Evolutionary conservation across 2,329 filamentous ascomycete genomes (phyloP).

Genomic region (Fusarium tanahbumbuense): DNA sequence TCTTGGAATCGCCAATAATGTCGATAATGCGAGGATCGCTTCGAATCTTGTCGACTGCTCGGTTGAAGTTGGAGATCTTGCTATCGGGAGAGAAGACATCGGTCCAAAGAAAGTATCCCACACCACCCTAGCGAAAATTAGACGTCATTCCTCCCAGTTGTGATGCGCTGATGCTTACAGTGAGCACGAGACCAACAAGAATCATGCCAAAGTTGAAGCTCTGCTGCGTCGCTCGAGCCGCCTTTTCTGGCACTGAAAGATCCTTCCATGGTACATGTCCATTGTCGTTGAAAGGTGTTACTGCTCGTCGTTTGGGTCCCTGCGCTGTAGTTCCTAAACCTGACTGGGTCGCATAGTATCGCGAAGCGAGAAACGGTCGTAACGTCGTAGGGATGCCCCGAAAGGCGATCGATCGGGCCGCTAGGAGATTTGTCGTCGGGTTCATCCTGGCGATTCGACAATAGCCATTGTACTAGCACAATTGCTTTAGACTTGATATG

Average conservation of each 20-base stretch:
- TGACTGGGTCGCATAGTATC: conserved; percentile 71
- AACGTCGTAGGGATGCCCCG: conserved; percentile 47
- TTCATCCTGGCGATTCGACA: conserved; percentile 59
- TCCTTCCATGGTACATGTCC: conserved; percentile 84
- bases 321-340: conserved; percentile 54
- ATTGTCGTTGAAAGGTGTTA: conserved; percentile 89
- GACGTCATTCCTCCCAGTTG: neutral
- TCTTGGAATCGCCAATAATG: conserved; percentile 77
- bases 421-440: conserved; percentile 53
- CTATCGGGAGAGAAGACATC: conserved; percentile 88
- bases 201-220: conserved; percentile 88
- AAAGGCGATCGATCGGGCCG: conserved; percentile 50
- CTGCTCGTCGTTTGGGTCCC: conserved; percentile 69
- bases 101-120: conserved; percentile 80
- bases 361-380: conserved; percentile 55
- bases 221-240: conserved; percentile 87
- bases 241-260: conserved; percentile 81
- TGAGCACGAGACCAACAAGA: conserved; percentile 77
- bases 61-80: conserved; percentile 89
- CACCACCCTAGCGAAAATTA: conserved; percentile 68
- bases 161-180: conserved; percentile 61
- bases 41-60: conserved; percentile 82
- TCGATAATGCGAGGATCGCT: conserved; percentile 76
- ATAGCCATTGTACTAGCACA: conserved; percentile 52
- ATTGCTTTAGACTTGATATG: conserved; percentile 8